These are phyloP conservation scores for Aspergillus bombycis DNA, from an alignment of 2,329 filamentous ascomycete species.

Conservation along the genomic window DNA sequence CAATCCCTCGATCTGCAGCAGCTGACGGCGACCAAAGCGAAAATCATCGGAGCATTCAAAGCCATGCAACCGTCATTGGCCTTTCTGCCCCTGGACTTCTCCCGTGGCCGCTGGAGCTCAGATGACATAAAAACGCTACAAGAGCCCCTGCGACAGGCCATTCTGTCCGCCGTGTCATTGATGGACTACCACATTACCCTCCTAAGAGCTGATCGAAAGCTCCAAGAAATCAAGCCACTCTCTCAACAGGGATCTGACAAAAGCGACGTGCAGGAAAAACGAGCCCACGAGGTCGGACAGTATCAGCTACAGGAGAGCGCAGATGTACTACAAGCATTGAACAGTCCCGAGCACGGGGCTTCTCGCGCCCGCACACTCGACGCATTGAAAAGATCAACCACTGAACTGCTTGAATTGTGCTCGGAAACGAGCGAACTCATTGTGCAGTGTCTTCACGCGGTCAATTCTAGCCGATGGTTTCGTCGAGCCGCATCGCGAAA, in stretches of 20 bases:
- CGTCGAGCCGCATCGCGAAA: constrained; percentile 17
- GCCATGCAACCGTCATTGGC: constrained; percentile 42
- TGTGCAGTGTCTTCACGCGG: constrained; percentile 29
- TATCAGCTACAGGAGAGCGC: constrained; percentile 39
- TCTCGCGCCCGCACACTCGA: constrained; percentile 38
- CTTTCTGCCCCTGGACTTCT: constrained; percentile 53
- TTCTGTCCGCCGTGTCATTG: constrained; percentile 39
- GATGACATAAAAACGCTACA: constrained; percentile 47
- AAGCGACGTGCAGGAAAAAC: constrained; percentile 17
- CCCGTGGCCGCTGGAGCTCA: constrained; percentile 49
- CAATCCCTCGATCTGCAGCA: constrained; percentile 21
- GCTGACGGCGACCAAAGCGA: constrained; percentile 32
- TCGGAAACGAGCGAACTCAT: constrained; percentile 25
- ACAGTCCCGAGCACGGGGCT: constrained; percentile 39
- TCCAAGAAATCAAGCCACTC: not conserved
- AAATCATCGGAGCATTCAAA: constrained; percentile 42
- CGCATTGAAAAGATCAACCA: constrained; percentile 34
- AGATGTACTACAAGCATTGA: constrained; percentile 41
- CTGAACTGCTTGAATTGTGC: constrained; percentile 29
- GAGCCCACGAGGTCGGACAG: constrained; percentile 26
- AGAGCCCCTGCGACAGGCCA: constrained; percentile 38
- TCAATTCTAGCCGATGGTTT: constrained; percentile 34
- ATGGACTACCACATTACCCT: constrained; percentile 48
- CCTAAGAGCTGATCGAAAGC: not conserved
- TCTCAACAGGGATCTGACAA: not conserved